A percentile compares a stretch with the other conserved stretches of the same genome.
Conservation (phyloP, 768 basidiomycete genomes). For the Paxillus ammoniavirescens region DNA sequence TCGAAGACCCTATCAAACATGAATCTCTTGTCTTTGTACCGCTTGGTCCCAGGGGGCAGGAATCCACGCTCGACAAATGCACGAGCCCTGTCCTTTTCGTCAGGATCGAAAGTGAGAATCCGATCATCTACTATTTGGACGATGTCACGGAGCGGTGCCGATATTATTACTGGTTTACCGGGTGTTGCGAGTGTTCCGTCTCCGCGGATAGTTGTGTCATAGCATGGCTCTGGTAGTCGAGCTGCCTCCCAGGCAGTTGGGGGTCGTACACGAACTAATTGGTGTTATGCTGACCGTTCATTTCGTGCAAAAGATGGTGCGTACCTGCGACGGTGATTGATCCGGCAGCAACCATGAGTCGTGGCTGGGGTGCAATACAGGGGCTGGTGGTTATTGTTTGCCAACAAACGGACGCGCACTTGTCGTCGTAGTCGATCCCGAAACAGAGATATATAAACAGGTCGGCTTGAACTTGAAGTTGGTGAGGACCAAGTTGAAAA, state of each 20-base stretch:
- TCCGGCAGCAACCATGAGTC: conserved; percentile 75
- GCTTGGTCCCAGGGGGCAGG: conserved; percentile 81
- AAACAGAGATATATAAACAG: background rate
- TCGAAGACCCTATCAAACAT: conserved; percentile 95
- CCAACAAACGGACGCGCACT: background rate
- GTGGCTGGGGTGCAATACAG: background rate
- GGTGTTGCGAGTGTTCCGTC: conserved; percentile 83
- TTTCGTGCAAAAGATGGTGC: conserved; percentile 9
- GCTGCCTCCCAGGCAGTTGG: conserved; percentile 83
- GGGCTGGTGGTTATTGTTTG: background rate
- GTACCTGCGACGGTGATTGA: conserved; percentile 85
- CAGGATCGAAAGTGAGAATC: conserved; percentile 94
- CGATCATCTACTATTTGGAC: conserved; percentile 92
- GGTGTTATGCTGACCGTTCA: conserved; percentile 10
- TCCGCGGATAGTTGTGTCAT: conserved; percentile 70
- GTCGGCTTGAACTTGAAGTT: background rate
- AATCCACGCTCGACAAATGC: conserved; percentile 86
- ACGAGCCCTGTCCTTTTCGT: conserved; percentile 78
- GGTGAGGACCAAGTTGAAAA: conserved; percentile 26
- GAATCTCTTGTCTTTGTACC: conserved; percentile 96
- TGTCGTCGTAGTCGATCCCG: background rate
- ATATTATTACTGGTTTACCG: conserved; percentile 46
- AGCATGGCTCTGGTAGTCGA: conserved; percentile 74
- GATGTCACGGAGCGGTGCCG: conserved; percentile 67
- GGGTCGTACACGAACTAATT: conserved; percentile 84